Conservation (phyloP, 768 basidiomycete species). For the Suillus tomentosus region DNA sequence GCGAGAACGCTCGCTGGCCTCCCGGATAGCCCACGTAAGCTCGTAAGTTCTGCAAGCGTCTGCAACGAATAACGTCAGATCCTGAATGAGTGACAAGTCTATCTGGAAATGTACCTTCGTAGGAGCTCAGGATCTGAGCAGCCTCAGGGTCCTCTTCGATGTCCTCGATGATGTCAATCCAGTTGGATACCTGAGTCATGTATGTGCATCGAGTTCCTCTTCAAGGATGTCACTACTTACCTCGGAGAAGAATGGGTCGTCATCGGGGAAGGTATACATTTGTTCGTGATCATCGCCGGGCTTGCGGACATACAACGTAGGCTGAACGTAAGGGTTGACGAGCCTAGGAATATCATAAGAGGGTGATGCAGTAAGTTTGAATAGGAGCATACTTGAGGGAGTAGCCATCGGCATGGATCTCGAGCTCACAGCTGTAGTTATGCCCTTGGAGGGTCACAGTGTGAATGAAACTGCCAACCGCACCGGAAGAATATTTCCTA, state of each 20-base stretch:
- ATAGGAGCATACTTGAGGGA: slow-evolving; percentile 61
- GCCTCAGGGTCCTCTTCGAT: slow-evolving; percentile 86
- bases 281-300: slow-evolving; percentile 82
- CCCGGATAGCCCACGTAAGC: slow-evolving; percentile 91
- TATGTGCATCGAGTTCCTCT: neutral
- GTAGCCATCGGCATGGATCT: slow-evolving; percentile 94
- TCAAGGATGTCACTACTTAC: slow-evolving; percentile 29
- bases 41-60: slow-evolving; percentile 89
- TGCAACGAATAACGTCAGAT: slow-evolving; percentile 29
- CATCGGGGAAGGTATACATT: slow-evolving; percentile 68
- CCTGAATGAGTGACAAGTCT: neutral
- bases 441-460: slow-evolving; percentile 88
- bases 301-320: slow-evolving; percentile 81
- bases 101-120: slow-evolving; percentile 59
- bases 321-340: slow-evolving; percentile 92
- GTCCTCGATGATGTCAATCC: slow-evolving; percentile 88
- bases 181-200: slow-evolving; percentile 59
- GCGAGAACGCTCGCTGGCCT: slow-evolving; percentile 71
- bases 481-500: slow-evolving; percentile 95
- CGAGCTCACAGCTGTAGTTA: slow-evolving; percentile 93
- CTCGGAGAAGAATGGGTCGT: slow-evolving; percentile 95
- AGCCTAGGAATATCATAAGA: slow-evolving; percentile 48
- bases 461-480: slow-evolving; percentile 91
- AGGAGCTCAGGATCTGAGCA: slow-evolving; percentile 77
- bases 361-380: slow-evolving; percentile 2